phyloP scores from a whole-genome alignment of 2,329 filamentous ascomycete genomes.

The Plenodomus tracheiphilus region DNA sequence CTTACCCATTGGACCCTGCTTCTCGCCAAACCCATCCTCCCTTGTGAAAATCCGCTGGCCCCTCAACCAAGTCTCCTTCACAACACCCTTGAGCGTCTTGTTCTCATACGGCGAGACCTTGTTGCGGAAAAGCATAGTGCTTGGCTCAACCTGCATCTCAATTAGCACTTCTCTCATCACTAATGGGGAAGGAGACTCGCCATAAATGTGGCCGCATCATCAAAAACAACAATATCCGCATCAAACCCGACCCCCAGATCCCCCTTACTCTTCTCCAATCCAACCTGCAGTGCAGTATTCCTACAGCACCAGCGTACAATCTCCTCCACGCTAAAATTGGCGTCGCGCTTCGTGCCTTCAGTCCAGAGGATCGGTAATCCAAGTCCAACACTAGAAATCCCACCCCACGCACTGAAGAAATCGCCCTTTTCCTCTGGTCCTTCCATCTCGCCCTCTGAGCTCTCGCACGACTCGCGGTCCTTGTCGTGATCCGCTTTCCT shows the following conservation, averaged over 20 bases:
- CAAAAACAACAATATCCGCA: conserved; percentile 89
- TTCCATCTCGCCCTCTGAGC: conserved; percentile 37
- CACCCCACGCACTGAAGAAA: conserved; percentile 96
- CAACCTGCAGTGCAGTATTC: conserved; percentile 87
- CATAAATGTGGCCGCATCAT: conserved; percentile 77
- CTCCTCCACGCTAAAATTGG: conserved; percentile 66
- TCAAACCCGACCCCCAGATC: conserved; percentile 79
- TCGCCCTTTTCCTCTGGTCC: conserved; percentile 64
- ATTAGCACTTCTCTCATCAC: neutral
- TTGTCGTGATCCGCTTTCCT: conserved; percentile 40
- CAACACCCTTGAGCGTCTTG: conserved; percentile 74
- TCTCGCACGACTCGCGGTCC: conserved; percentile 38
- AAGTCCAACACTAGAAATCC: conserved; percentile 90
- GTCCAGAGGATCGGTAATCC: conserved; percentile 91
- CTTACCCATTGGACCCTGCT: conserved; percentile 53
- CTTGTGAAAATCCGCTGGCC: conserved; percentile 75
- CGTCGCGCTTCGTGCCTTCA: conserved; percentile 65
- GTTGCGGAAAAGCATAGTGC: conserved; percentile 93
- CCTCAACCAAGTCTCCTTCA: conserved; percentile 82
- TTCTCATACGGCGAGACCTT: conserved; percentile 90
- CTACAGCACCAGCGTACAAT: conserved; percentile 83
- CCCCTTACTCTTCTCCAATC: conserved; percentile 80
- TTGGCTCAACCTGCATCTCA: conserved; percentile 49
- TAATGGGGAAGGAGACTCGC: conserved; percentile 51
- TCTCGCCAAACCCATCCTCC: conserved; percentile 66